A percentile compares a stretch with the other conserved stretches of the same genome.
Evolutionary conservation across 768 basidiomycete species (phyloP).

Genomic region (Auricularia cornea): DNA sequence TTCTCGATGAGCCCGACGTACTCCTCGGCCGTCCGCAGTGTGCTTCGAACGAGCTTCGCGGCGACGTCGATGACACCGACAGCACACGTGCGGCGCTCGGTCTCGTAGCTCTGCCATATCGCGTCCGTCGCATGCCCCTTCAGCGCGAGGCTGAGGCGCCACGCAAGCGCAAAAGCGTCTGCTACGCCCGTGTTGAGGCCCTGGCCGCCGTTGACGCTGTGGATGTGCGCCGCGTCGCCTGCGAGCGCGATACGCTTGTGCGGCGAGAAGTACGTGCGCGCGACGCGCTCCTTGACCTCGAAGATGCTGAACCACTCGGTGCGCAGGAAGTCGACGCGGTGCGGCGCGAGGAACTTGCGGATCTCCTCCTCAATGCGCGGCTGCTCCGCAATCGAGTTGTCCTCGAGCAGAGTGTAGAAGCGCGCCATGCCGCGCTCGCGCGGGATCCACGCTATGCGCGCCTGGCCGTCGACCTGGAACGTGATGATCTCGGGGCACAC

Average conservation of each 20-base stretch:
- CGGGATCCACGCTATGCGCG: background rate
- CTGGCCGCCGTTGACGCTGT: background rate
- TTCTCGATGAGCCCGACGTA: background rate
- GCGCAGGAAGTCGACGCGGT: background rate
- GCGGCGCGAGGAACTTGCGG: background rate
- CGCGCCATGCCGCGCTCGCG: background rate
- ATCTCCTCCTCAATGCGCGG: background rate
- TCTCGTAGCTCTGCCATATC: background rate
- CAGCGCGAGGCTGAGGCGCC: background rate
- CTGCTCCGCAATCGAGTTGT: background rate
- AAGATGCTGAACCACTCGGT: background rate
- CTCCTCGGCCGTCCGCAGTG: background rate
- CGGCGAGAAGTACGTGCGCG: background rate
- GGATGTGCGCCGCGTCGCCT: background rate
- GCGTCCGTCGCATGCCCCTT: background rate
- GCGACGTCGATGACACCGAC: background rate
- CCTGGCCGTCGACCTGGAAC: background rate
- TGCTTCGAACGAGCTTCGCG: background rate
- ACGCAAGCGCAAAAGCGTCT: background rate
- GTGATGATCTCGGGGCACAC: background rate
- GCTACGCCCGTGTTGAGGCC: background rate
- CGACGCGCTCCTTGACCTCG: background rate
- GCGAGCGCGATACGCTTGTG: background rate
- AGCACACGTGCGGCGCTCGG: background rate
- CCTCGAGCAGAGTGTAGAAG: background rate